Evolutionary conservation across 163 green algal species (phyloP), one percentile per base, ranked within the genome.

Genomic region (Volvox carteri): DNA sequence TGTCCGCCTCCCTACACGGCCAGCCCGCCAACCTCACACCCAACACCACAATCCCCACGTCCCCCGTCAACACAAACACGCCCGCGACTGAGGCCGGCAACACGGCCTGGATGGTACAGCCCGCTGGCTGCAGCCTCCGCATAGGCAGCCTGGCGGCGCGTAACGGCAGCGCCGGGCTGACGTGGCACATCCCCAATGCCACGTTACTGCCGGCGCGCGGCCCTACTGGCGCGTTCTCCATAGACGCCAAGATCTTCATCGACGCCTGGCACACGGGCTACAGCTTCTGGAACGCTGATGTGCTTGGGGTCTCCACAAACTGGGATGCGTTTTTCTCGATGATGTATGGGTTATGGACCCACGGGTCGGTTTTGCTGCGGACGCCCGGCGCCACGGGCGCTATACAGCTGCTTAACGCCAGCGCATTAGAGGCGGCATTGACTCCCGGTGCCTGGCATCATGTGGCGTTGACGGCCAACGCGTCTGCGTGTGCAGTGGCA

Each of bases 211-310:
- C 67, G 9, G 67, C 84, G 11, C 52, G 44, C 7, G 44, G 48
- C 21, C 12, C 68, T 30, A 23, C 19, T 12, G 75, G 75, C n/a
- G 84, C 70, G 2, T 37, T 89, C 21, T 67, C 21, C 21, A 72
- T 89, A 50, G 84, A 89, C 68, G 84, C 84, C 48, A 89, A 89
- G 50, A 12, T 89, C 25, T 89, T 89, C 33, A 33, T 83, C 8
- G 84, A 89, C 48, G 33, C 33, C 25, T 84, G 68, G 84, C 70
- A 48, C 35, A 75, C 48, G 18, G 67, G 84, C 4, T 89, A 89
- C 70, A 76, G 50, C 9, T 65, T 62, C 35, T 89, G 50, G 46
- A 89, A 89, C 68, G 33, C 84, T 1, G 68, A 89, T 56, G 23
- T 83, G 23, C n/a, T 89, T 50, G 84, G 67, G 25, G 18, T 79